Evolutionary conservation across 768 basidiomycete genomes (phyloP).

Genomic region (Steccherinum ochraceum): DNA sequence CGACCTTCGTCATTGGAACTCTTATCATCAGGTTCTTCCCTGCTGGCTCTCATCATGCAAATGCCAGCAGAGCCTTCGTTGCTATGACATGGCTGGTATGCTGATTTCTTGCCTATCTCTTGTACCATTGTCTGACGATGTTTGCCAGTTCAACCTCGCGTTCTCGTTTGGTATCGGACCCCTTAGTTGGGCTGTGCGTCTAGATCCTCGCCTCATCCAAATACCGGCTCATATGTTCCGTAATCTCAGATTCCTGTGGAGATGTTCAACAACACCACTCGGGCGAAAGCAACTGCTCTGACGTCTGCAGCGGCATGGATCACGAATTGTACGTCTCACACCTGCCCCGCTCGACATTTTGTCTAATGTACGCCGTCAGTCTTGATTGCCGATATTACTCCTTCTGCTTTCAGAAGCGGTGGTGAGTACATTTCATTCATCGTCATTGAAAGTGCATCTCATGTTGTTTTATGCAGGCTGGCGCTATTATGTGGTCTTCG

Average conservation of each 20-base stretch:
- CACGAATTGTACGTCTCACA: conserved; percentile 17
- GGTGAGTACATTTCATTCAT: conserved; percentile 5
- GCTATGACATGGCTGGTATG: conserved; percentile 22
- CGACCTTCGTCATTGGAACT: conserved; percentile 20
- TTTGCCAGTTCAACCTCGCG: conserved; percentile 16
- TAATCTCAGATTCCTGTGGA: conserved; percentile 17
- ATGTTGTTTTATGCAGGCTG: conserved; percentile 8
- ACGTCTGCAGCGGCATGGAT: conserved; percentile 21
- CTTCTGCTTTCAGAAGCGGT: conserved; percentile 16
- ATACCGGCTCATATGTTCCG: no score
- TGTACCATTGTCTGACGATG: neutral
- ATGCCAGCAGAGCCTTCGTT: conserved; percentile 19
- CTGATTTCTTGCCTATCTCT: neutral
- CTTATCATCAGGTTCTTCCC: conserved; percentile 18
- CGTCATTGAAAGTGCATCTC: neutral
- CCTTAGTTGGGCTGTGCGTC: conserved; percentile 17
- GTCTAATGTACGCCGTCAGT: conserved; percentile 8
- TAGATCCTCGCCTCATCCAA: no score
- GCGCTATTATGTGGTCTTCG: conserved; percentile 20
- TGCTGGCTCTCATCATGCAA: conserved; percentile 14
- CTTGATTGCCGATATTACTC: conserved; percentile 21
- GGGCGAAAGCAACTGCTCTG: conserved; percentile 19
- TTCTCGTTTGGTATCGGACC: conserved; percentile 20
- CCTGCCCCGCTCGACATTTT: neutral
- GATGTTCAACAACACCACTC: conserved; percentile 21